phyloP scores from a whole-genome alignment of 2,329 filamentous ascomycete genomes.

The Fusarium sp. region DNA sequence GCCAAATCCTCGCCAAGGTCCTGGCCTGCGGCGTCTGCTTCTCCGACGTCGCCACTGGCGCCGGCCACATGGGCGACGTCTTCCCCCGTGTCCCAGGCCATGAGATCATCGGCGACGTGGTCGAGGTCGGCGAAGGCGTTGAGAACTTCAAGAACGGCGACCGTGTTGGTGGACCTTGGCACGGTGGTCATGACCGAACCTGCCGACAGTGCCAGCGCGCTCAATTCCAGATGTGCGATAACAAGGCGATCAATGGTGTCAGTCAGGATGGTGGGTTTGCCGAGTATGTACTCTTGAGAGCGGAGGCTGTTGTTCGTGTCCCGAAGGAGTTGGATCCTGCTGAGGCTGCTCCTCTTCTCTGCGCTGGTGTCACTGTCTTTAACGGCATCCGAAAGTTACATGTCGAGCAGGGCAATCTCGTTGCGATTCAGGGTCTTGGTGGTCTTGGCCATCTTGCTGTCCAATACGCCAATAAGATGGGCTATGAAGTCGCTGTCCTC shows the following conservation, averaged over 20 bases:
- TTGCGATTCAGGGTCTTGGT: slow-evolving; percentile 74
- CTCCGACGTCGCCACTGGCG: slow-evolving; percentile 61
- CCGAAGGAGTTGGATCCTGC: slow-evolving; percentile 62
- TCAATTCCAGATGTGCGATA: slow-evolving; percentile 74
- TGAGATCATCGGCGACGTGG: slow-evolving; percentile 75
- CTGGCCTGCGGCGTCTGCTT: slow-evolving; percentile 78
- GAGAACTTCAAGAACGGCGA: slow-evolving; percentile 70
- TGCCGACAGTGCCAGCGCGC: slow-evolving; percentile 72
- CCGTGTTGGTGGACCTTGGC: slow-evolving; percentile 64
- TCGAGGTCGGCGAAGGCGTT: slow-evolving; percentile 65
- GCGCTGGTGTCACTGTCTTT: slow-evolving; percentile 72
- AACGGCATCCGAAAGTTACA: slow-evolving; percentile 65
- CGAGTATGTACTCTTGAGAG: slow-evolving; percentile 68
- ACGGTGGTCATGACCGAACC: slow-evolving; percentile 64
- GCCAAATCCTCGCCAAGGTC: slow-evolving; percentile 75
- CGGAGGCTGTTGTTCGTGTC: slow-evolving; percentile 68
- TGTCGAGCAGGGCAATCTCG: slow-evolving; percentile 60
- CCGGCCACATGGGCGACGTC: slow-evolving; percentile 61
- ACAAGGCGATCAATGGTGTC: slow-evolving; percentile 71
- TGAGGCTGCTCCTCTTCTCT: slow-evolving; percentile 67
- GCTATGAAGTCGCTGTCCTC: slow-evolving; percentile 75
- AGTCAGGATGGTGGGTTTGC: slow-evolving; percentile 73
- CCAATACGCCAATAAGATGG: slow-evolving; percentile 80
- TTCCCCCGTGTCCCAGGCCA: slow-evolving; percentile 75
- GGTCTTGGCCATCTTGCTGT: slow-evolving; percentile 82